These are phyloP conservation scores for Saturnispora diversa DNA, from an alignment of 805 yeast genomes.

Conservation along the genomic window DNA sequence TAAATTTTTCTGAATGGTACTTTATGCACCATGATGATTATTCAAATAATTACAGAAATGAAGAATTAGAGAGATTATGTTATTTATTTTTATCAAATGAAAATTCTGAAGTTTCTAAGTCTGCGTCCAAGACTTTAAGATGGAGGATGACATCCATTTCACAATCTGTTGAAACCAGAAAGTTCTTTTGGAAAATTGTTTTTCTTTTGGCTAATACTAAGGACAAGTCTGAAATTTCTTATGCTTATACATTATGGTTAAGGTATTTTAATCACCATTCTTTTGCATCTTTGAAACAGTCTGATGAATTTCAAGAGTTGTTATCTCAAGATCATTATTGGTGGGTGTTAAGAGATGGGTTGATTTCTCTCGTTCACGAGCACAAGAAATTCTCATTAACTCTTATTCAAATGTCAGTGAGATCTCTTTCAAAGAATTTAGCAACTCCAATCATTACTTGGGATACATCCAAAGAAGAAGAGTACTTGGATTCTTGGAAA, in stretches of 20 bases:
- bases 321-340: slow-evolving; percentile 39
- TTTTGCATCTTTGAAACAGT: slow-evolving; percentile 9
- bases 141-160: slow-evolving; percentile 43
- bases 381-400: slow-evolving; percentile 62
- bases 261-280: slow-evolving; percentile 35
- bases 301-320: slow-evolving; percentile 25
- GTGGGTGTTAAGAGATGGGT: slow-evolving; percentile 47
- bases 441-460: slow-evolving; percentile 37
- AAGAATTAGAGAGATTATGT: slow-evolving; percentile 24
- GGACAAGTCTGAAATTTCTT: slow-evolving; percentile 26
- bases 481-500: slow-evolving; percentile 52
- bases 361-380: slow-evolving; percentile 52
- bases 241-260: slow-evolving; percentile 48
- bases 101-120: slow-evolving; percentile 32
- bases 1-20: slow-evolving; percentile 33
- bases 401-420: slow-evolving; percentile 53
- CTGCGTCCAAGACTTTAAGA: slow-evolving; percentile 37
- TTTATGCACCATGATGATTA: slow-evolving; percentile 24
- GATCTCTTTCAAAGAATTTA: slow-evolving; percentile 31
- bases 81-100: slow-evolving; percentile 31
- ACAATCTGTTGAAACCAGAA: slow-evolving; percentile 17
- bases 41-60: neutral
- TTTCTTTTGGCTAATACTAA: slow-evolving; percentile 29
- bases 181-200: slow-evolving; percentile 40
- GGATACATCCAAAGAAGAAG: slow-evolving; percentile 27